Conservation (phyloP, 768 basidiomycete species). For the Chalciporus sphaerocephalus region DNA sequence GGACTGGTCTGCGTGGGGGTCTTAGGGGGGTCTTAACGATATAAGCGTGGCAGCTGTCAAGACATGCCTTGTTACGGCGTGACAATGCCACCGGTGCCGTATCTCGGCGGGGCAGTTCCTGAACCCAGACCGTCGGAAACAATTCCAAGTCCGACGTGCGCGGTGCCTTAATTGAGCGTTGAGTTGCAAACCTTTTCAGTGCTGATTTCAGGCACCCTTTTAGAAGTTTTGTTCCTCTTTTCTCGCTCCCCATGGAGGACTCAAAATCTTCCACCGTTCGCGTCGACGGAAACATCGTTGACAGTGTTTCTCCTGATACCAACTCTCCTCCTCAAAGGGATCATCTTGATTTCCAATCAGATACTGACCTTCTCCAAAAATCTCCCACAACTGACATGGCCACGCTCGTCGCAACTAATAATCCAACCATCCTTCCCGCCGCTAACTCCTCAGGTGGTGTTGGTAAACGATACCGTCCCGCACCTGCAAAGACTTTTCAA, state of each 20-base stretch:
- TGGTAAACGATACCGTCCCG: conserved; percentile 70
- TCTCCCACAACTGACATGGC: conserved; percentile 27
- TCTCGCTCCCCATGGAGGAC: conserved; percentile 32
- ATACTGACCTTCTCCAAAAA: conserved; percentile 2
- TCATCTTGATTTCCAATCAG: background rate
- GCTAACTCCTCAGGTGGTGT: conserved; percentile 22
- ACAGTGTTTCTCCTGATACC: conserved; percentile 3
- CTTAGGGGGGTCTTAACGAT: conserved; percentile 20
- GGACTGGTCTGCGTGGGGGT: conserved; percentile 15
- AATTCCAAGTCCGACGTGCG: conserved; percentile 31
- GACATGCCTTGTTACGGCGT: conserved; percentile 18
- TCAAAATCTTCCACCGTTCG: conserved; percentile 30
- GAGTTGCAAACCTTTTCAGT: conserved; percentile 27
- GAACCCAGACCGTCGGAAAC: conserved; percentile 21
- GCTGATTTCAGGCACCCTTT: conserved; percentile 33
- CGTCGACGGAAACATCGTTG: conserved; percentile 22
- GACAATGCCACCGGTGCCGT: conserved; percentile 32
- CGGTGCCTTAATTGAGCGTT: conserved; percentile 36
- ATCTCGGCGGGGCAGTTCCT: conserved; percentile 34
- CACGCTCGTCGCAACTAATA: conserved; percentile 29
- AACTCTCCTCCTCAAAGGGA: conserved; percentile 12
- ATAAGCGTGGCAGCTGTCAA: conserved; percentile 18
- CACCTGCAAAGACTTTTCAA: conserved; percentile 91
- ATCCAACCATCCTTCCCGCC: conserved; percentile 19
- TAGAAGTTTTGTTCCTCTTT: conserved; percentile 35